These are phyloP conservation scores for Oidium heveae DNA, from an alignment of 2,329 filamentous ascomycete genomes.

Conservation along the genomic window DNA sequence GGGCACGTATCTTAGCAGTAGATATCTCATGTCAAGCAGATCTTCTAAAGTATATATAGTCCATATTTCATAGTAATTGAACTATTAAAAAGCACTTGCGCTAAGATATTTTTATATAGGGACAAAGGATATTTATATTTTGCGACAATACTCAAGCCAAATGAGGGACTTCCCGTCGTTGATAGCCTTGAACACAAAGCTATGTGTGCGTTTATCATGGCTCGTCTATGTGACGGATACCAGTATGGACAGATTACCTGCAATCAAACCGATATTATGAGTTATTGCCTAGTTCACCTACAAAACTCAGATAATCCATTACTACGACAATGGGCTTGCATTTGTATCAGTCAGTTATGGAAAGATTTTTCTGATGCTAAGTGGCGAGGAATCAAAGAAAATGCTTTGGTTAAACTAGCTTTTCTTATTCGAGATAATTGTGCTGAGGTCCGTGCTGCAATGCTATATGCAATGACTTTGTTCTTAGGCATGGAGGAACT, in stretches of 20 bases:
- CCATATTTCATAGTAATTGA: not conserved
- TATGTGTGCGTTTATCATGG: slow-evolving; percentile 95
- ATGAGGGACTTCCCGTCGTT: slow-evolving; percentile 57
- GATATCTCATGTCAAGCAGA: slow-evolving; percentile 86
- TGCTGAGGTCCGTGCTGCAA: slow-evolving; percentile 78
- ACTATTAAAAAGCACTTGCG: not conserved
- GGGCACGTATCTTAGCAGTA: slow-evolving; percentile 85
- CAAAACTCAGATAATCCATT: slow-evolving; percentile 70
- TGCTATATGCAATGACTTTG: slow-evolving; percentile 78
- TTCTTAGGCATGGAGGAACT: slow-evolving; percentile 85
- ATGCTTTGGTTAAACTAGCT: slow-evolving; percentile 53
- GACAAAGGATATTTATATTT: slow-evolving; percentile 97
- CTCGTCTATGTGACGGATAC: slow-evolving; percentile 91
- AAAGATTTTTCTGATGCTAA: slow-evolving; percentile 76
- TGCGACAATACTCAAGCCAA: slow-evolving; percentile 69
- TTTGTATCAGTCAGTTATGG: slow-evolving; percentile 92
- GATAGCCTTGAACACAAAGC: slow-evolving; percentile 88
- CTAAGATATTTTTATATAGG: slow-evolving; percentile 4
- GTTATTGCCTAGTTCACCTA: slow-evolving; percentile 63
- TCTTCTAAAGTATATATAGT: slow-evolving; percentile 37
- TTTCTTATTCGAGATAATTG: slow-evolving; percentile 63
- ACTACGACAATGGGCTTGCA: slow-evolving; percentile 79
- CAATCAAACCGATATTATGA: slow-evolving; percentile 72
- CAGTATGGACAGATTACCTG: slow-evolving; percentile 79
- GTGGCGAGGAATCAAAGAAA: slow-evolving; percentile 79